A percentile compares a stretch with the other conserved stretches of the same genome.
These are phyloP conservation scores for Volutella citrinella DNA, from an alignment of 2,329 filamentous ascomycete species.

Conservation along the genomic window DNA sequence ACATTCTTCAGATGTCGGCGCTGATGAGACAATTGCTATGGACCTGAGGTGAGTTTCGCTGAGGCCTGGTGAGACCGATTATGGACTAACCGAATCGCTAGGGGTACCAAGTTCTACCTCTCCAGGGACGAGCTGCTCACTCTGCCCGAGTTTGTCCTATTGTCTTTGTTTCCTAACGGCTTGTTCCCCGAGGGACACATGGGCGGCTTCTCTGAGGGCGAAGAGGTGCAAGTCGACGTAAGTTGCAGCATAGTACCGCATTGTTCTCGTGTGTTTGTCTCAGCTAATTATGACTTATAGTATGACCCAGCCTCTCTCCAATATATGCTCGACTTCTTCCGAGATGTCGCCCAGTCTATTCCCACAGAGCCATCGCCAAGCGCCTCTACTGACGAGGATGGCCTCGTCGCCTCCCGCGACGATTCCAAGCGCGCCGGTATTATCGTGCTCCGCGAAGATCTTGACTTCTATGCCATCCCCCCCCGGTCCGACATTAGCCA, in stretches of 20 bases:
- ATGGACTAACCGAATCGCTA: slow-evolving; percentile 39
- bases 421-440: slow-evolving; percentile 92
- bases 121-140: slow-evolving; percentile 94
- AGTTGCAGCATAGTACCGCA: slow-evolving; percentile 37
- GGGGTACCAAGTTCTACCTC: slow-evolving; percentile 88
- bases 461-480: slow-evolving; percentile 97
- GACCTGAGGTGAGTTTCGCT: slow-evolving; percentile 72
- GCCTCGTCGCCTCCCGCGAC: slow-evolving; percentile 69
- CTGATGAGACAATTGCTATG: slow-evolving; percentile 92
- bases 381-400: slow-evolving; percentile 59
- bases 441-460: slow-evolving; percentile 91
- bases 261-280: slow-evolving; percentile 4
- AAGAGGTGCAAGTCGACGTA: slow-evolving; percentile 97
- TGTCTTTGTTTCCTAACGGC: slow-evolving; percentile 98
- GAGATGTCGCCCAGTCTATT: slow-evolving; percentile 94
- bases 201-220: slow-evolving; percentile 87
- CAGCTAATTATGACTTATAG: slow-evolving; percentile 46
- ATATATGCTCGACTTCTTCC: slow-evolving; percentile 99
- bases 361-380: slow-evolving; percentile 69
- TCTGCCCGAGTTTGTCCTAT: slow-evolving; percentile 90
- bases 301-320: slow-evolving; percentile 95
- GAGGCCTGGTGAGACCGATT: neutral
- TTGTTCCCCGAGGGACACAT: slow-evolving; percentile 95
- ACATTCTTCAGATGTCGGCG: slow-evolving; percentile 62
- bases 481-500: slow-evolving; percentile 80